phyloP scores from a whole-genome alignment of 2,329 filamentous ascomycete species.

The Paraconiothyrium sp. region DNA sequence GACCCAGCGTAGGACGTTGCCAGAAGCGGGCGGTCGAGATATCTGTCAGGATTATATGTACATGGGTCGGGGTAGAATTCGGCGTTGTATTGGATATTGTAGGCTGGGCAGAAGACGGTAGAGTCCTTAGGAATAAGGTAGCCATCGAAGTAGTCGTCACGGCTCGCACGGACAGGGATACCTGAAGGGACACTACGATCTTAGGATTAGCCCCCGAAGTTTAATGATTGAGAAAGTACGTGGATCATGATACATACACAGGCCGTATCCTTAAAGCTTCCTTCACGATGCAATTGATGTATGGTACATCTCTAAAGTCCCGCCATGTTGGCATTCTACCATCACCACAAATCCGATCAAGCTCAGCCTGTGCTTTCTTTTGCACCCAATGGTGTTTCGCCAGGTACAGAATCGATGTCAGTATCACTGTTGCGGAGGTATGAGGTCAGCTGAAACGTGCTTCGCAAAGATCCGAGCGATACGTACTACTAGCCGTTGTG shows the following conservation, averaged over 20 bases:
- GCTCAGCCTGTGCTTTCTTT: conserved; percentile 30
- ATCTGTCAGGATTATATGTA: conserved; percentile 51
- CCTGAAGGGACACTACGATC: conserved; percentile 30
- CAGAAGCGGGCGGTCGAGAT: conserved; percentile 38
- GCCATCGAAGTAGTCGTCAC: conserved; percentile 41
- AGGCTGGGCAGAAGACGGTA: conserved; percentile 42
- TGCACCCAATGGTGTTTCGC: conserved; percentile 35
- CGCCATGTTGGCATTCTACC: conserved; percentile 28
- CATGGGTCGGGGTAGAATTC: conserved; percentile 32
- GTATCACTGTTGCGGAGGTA: conserved; percentile 26
- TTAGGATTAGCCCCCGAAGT: not conserved
- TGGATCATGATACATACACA: conserved; percentile 24
- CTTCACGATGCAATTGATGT: conserved; percentile 44
- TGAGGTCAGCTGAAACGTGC: conserved; percentile 24
- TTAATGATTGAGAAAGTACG: not conserved
- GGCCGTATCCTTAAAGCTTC: conserved; percentile 36
- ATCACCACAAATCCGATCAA: conserved; percentile 29
- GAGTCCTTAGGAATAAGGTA: conserved; percentile 42
- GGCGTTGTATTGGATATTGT: conserved; percentile 24
- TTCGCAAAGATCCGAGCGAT: not conserved
- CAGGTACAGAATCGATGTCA: conserved; percentile 34
- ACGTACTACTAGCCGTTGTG: conserved; percentile 24
- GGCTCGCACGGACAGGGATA: conserved; percentile 31
- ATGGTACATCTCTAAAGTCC: conserved; percentile 40
- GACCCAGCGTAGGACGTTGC: conserved; percentile 50